phyloP scores from a whole-genome alignment of 495 filamentous ascomycete species.

The Penicillium flavigenum region DNA sequence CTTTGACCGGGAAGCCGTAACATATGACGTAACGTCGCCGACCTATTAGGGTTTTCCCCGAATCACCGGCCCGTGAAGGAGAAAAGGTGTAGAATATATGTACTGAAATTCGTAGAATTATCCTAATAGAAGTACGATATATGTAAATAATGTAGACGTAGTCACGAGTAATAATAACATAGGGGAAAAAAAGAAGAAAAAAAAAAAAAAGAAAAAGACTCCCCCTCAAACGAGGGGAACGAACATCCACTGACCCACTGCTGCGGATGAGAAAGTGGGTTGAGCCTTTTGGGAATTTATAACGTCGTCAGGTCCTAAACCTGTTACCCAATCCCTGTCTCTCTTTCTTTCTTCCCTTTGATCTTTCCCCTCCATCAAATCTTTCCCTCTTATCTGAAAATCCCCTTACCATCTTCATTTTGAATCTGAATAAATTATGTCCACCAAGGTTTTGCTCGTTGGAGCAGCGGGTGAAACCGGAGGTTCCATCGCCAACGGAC shows the following conservation, averaged over 20 bases:
- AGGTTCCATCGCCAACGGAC: constrained; percentile 48
- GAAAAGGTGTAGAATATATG: not conserved
- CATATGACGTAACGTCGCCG: constrained; percentile 8
- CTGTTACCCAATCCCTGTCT: constrained; percentile 18
- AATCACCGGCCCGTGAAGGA: constrained; percentile 11
- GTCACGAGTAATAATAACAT: constrained; percentile 16
- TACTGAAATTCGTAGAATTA: not conserved
- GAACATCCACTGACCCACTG: constrained; percentile 44
- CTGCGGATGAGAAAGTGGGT: constrained; percentile 36
- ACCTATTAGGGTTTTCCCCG: constrained; percentile 8
- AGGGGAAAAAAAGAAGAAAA: constrained; percentile 1
- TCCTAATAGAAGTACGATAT: not conserved
- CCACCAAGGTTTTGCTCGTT: constrained; percentile 47
- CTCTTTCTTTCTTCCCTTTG: constrained; percentile 16
- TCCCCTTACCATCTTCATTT: not conserved
- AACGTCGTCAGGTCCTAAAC: constrained; percentile 33
- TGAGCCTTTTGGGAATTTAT: constrained; percentile 37
- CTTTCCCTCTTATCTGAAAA: constrained; percentile 10
- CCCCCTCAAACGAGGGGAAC: constrained; percentile 33
- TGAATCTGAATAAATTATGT: constrained; percentile 35
- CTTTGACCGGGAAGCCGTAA: constrained; percentile 13
- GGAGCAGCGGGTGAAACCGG: constrained; percentile 52
- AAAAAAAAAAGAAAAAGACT: constrained; percentile 4
- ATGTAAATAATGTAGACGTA: not conserved
- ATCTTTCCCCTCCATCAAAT: constrained; percentile 5